Conservation (phyloP, 345 rosid genomes). For the Eucalyptus sp. region DNA sequence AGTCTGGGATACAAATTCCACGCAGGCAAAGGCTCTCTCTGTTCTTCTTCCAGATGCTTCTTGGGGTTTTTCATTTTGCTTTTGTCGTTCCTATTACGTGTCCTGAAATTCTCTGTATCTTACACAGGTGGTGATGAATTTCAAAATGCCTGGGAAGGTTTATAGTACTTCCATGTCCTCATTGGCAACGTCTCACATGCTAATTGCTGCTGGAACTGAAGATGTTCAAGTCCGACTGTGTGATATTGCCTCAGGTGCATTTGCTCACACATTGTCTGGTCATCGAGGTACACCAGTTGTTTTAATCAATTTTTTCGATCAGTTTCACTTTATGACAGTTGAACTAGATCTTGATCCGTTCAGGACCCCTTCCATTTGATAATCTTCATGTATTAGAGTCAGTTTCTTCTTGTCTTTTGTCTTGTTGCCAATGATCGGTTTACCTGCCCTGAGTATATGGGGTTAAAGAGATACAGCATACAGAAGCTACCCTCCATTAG, state of each 20-base stretch:
- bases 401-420: background rate
- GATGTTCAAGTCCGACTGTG: conserved; percentile 97
- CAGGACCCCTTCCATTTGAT: background rate
- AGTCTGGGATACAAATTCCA: conserved; percentile 92
- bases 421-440: background rate
- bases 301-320: background rate
- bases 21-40: conserved; percentile 32
- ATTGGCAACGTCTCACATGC: conserved; percentile 74
- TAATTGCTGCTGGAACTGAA: conserved; percentile 91
- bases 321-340: background rate
- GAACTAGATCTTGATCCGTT: background rate
- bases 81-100: background rate
- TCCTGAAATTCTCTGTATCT: background rate
- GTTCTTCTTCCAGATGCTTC: background rate
- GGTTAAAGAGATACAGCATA: background rate
- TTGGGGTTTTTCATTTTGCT: background rate
- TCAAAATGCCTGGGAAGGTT: conserved; percentile 95
- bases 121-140: conserved; percentile 60
- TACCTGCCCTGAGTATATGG: background rate
- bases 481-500: background rate
- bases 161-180: conserved; percentile 88
- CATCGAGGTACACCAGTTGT: conserved; percentile 62
- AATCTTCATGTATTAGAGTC: background rate
- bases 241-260: conserved; percentile 88
- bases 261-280: conserved; percentile 87